Conservation (phyloP, 2,329 filamentous ascomycete species). For the Hortaea sp. region DNA sequence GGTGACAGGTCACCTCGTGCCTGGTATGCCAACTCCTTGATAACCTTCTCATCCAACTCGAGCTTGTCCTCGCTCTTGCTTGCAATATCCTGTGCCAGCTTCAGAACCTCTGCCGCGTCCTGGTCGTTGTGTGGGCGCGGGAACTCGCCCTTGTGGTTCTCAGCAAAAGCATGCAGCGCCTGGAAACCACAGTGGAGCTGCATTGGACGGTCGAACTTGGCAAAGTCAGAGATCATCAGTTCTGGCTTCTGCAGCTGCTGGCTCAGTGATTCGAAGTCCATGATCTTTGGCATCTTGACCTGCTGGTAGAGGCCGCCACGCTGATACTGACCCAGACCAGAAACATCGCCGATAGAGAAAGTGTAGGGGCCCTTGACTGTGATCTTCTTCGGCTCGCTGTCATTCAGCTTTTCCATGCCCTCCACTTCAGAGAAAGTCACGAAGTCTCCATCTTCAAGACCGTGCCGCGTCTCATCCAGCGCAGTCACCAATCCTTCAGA, state of each 20-base stretch:
- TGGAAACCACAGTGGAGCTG: constrained; percentile 90
- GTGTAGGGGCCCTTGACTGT: constrained; percentile 92
- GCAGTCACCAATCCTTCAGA: constrained; percentile 86
- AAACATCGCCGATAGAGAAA: constrained; percentile 92
- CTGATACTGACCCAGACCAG: constrained; percentile 74
- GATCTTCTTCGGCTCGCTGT: constrained; percentile 74
- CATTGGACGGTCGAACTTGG: constrained; percentile 90
- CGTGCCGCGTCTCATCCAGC: constrained; percentile 87
- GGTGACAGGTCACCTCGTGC: constrained; percentile 82
- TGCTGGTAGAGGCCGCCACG: constrained; percentile 85
- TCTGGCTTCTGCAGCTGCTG: constrained; percentile 77
- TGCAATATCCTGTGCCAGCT: constrained; percentile 64
- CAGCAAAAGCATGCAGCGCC: constrained; percentile 76
- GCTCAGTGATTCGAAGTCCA: constrained; percentile 78
- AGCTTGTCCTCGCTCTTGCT: constrained; percentile 56
- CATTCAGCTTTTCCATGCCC: constrained; percentile 84
- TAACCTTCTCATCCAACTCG: constrained; percentile 83
- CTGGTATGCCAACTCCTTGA: constrained; percentile 90
- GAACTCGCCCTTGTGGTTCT: constrained; percentile 58
- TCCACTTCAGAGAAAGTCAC: constrained; percentile 90
- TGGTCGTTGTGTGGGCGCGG: constrained; percentile 75
- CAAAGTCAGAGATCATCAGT: constrained; percentile 85
- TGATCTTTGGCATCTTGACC: constrained; percentile 94
- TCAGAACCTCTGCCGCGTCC: constrained; percentile 70
- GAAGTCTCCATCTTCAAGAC: constrained; percentile 90